Conservation (phyloP, 1,139 yeast species). For the Suhomyces coccinellae region DNA sequence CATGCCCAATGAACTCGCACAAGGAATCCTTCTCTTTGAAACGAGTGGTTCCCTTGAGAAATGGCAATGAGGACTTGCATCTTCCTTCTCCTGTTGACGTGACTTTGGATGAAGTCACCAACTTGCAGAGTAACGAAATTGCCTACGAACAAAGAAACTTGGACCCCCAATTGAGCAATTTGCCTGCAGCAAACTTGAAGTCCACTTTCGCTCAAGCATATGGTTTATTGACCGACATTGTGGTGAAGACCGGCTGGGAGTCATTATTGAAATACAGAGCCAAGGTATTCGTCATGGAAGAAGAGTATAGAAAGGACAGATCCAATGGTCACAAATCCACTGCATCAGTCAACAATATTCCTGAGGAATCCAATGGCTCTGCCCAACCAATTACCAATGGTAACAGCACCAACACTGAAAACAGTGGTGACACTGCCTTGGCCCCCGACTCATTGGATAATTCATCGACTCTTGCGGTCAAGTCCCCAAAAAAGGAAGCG, state of each 20-base stretch:
- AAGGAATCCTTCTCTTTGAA: conserved; percentile 58
- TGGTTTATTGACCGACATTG: conserved; percentile 73
- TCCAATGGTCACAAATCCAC: conserved; percentile 5
- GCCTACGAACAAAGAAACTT: conserved; percentile 54
- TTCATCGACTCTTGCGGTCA: conserved; percentile 39
- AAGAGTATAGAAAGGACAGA: conserved; percentile 65
- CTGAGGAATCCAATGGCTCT: conserved; percentile 9
- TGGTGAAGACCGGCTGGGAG: conserved; percentile 83
- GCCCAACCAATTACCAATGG: conserved; percentile 9
- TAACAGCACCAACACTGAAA: conserved; percentile 1
- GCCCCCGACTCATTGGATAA: conserved; percentile 15
- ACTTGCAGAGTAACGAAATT: conserved; percentile 53
- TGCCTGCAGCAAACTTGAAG: conserved; percentile 76
- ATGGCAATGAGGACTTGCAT: conserved; percentile 55
- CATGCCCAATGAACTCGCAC: conserved; percentile 87
- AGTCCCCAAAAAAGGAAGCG: conserved; percentile 36
- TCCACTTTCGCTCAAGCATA: conserved; percentile 82
- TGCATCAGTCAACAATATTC: conserved; percentile 3
- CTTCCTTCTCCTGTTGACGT: conserved; percentile 83
- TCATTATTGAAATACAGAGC: conserved; percentile 77
- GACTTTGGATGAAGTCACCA: conserved; percentile 60
- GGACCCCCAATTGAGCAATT: conserved; percentile 65
- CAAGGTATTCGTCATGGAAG: conserved; percentile 91
- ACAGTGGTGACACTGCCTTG: conserved; percentile 7
- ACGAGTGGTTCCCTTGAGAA: conserved; percentile 61